These are phyloP conservation scores for Talaromyces sp. DNA, from an alignment of 2,329 filamentous ascomycete genomes.

Conservation along the genomic window DNA sequence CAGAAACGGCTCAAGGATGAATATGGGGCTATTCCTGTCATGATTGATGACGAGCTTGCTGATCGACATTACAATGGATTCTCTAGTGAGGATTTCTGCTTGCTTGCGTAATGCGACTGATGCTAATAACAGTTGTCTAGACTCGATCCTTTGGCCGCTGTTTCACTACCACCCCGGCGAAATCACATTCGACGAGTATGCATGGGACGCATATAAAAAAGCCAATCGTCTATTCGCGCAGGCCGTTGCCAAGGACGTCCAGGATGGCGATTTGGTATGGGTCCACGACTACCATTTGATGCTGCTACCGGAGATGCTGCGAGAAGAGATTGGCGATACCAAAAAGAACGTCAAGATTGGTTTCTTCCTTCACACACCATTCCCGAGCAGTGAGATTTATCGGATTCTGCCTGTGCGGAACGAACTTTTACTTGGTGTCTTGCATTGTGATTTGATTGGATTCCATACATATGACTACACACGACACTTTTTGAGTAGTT, in stretches of 20 bases:
- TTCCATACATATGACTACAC: conserved; percentile 98
- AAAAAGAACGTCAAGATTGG: conserved; percentile 92
- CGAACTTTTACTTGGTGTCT: conserved; percentile 74
- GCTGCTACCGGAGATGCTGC: conserved; percentile 87
- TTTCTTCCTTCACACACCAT: conserved; percentile 94
- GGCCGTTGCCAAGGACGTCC: conserved; percentile 75
- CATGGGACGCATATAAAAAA: conserved; percentile 85
- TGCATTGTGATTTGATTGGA: conserved; percentile 87
- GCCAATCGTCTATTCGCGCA: conserved; percentile 88
- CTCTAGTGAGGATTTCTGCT: conserved; percentile 63
- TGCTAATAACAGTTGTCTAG: conserved; percentile 40
- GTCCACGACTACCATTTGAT: conserved; percentile 96
- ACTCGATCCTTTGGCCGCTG: conserved; percentile 92
- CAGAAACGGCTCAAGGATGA: conserved; percentile 77
- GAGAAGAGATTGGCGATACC: conserved; percentile 72
- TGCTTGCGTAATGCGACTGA: not conserved
- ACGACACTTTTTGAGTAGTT: conserved; percentile 88
- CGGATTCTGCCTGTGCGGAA: conserved; percentile 86
- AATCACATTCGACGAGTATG: conserved; percentile 90
- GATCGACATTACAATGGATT: conserved; percentile 98
- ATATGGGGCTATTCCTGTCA: conserved; percentile 85
- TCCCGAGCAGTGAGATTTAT: conserved; percentile 93
- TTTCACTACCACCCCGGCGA: conserved; percentile 97
- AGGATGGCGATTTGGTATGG: conserved; percentile 90
- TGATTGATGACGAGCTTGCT: conserved; percentile 87